These are phyloP conservation scores for Monilinia vaccinii-corymbosi DNA, from an alignment of 2,329 filamentous ascomycete species.

Conservation along the genomic window DNA sequence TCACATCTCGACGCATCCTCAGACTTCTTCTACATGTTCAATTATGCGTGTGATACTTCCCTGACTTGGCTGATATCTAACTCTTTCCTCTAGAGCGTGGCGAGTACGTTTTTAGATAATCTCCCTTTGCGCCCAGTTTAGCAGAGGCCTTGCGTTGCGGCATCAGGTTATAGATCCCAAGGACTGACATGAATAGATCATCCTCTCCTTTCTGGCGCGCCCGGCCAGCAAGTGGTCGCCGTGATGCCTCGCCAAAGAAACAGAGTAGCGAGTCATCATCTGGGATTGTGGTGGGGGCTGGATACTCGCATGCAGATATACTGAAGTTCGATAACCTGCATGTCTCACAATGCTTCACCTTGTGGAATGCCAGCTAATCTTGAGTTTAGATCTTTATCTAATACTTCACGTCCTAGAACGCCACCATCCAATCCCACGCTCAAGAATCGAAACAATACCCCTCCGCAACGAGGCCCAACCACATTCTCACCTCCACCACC, in stretches of 20 bases:
- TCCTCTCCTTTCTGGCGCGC: slow-evolving; percentile 82
- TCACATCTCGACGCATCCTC: background rate
- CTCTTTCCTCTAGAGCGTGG: background rate
- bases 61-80: background rate
- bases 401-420: slow-evolving; percentile 61
- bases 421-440: slow-evolving; percentile 55
- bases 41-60: background rate
- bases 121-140: slow-evolving; percentile 4
- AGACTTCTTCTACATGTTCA: background rate
- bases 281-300: slow-evolving; percentile 77
- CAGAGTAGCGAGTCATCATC: slow-evolving; percentile 45
- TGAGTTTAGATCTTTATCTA: slow-evolving; percentile 45
- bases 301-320: slow-evolving; percentile 94
- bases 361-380: background rate
- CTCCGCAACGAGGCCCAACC: slow-evolving; percentile 43
- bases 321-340: slow-evolving; percentile 79
- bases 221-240: slow-evolving; percentile 46
- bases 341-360: slow-evolving; percentile 24
- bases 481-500: slow-evolving; percentile 54
- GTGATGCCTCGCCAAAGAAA: slow-evolving; percentile 44
- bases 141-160: slow-evolving; percentile 3
- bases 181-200: slow-evolving; percentile 46
- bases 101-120: slow-evolving; percentile 8
- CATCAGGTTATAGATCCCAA: background rate
- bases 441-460: slow-evolving; percentile 46